Evolutionary conservation across 2,329 filamentous ascomycete genomes (phyloP), one percentile per base, ranked within the genome.

Genomic region (Trichocomaceae sp.): DNA sequence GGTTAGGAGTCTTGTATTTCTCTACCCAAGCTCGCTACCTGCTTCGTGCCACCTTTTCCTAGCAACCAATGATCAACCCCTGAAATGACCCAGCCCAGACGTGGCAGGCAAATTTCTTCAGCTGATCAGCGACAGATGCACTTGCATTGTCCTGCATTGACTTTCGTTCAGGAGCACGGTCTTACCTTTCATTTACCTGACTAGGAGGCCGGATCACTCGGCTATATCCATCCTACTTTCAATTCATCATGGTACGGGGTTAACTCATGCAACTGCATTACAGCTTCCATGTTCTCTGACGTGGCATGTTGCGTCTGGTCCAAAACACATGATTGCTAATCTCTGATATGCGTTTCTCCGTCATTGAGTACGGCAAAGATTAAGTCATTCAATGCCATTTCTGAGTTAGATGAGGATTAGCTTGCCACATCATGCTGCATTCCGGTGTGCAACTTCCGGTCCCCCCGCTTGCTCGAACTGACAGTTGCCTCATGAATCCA

Each of bases 81-180:
- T 60, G 51, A 55, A 55, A 17, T 50, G 47, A 49, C 54, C 55
- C 51, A 57, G 59, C 19, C 45, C 53, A 54, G 53, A 58, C 56
- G 54, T 58, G 55, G 57, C 56, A 64, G 62, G 61, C 63, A 61
- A 66, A 65, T 61, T 61, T 59, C 60, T 72, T 72, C 70, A 72
- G 69, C 69, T 72, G 70, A 72, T 70, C 69, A 67, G 59, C 64
- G 61, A 66, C 61, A 59, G 63, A 68, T 72, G 69, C 70, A 72
- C 66, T 69, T 55, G 60, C 62, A 63, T 66, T 64, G 66, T 69
- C 63, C 65, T 64, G 66, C 69, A 71, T 70, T 58, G 61, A 62
- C 53, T 65, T 64, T 64, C 65, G 62, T 65, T 66, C 63, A 66
- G 64, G 63, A 71, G 67, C 69, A 69, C 66, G 66, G 66, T 65